These are phyloP conservation scores for Aspergillus oerlinghausenensis DNA, from an alignment of 2,329 filamentous ascomycete genomes.

Conservation along the genomic window DNA sequence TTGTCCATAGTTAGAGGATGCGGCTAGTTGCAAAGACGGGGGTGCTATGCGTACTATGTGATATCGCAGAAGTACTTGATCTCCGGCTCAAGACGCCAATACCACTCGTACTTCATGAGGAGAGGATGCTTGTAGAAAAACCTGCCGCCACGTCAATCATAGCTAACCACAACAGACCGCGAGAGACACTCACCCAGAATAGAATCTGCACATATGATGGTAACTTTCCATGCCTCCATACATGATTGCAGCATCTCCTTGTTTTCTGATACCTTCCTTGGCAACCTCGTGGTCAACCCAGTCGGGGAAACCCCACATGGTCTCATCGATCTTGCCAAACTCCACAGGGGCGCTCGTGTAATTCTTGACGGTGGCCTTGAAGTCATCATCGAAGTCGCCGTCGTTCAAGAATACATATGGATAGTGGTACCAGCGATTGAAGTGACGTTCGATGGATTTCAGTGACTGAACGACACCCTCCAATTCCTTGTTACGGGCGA, in stretches of 20 bases:
- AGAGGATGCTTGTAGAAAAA: conserved; percentile 98
- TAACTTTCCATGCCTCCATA: conserved; percentile 98
- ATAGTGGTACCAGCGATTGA: conserved; percentile 98
- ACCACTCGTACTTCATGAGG: conserved; percentile 97
- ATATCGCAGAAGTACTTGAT: conserved; percentile 99
- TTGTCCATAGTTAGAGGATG: conserved; percentile 25
- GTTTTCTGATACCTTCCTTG: conserved; percentile 92
- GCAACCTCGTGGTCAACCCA: conserved; percentile 94
- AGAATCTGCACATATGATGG: conserved; percentile 98
- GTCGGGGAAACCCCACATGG: conserved; percentile 95
- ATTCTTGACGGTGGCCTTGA: conserved; percentile 81
- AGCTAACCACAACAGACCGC: neutral
- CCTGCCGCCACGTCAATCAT: conserved; percentile 39
- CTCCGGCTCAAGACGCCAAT: conserved; percentile 97
- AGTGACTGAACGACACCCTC: conserved; percentile 94
- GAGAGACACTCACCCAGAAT: conserved; percentile 74
- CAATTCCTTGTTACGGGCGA: conserved; percentile 92
- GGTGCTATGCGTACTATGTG: conserved; percentile 69
- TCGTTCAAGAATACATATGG: conserved; percentile 98
- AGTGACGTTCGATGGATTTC: conserved; percentile 96
- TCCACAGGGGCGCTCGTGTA: conserved; percentile 86
- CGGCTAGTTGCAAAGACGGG: neutral
- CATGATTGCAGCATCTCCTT: conserved; percentile 97
- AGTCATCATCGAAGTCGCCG: conserved; percentile 90
- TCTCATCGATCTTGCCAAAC: conserved; percentile 85